Evolutionary conservation across 306 rosid species (phyloP).

Genomic region (Inga laurina): DNA sequence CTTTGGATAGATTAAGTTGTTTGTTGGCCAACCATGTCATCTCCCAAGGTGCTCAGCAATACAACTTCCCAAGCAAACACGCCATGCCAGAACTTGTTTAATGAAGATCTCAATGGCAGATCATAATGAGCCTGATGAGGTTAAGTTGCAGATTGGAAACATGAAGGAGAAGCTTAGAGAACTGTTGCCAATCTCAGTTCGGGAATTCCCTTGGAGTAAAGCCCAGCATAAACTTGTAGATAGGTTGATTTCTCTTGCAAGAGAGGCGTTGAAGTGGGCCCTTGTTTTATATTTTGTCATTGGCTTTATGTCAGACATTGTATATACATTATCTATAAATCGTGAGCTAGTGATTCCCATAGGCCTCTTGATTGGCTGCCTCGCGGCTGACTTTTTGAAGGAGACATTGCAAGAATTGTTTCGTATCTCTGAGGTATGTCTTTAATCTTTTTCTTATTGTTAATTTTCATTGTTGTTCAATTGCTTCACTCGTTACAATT

Average conservation of each 20-base stretch:
- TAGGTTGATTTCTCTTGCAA: conserved; percentile 28
- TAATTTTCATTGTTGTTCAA: background rate
- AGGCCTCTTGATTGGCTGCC: conserved; percentile 48
- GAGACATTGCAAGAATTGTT: conserved; percentile 45
- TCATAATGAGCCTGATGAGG: conserved; percentile 37
- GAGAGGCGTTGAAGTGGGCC: conserved; percentile 48
- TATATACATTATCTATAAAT: conserved; percentile 38
- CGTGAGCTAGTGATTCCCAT: conserved; percentile 42
- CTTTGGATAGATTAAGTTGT: conserved; percentile 36
- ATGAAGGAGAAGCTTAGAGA: conserved; percentile 38
- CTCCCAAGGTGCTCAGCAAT: conserved; percentile 28
- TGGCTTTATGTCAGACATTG: conserved; percentile 42
- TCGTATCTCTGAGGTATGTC: conserved; percentile 36
- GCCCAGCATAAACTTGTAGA: conserved; percentile 41
- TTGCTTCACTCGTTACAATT: background rate
- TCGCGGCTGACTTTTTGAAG: conserved; percentile 45
- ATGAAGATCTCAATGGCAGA: conserved; percentile 42
- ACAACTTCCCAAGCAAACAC: conserved; percentile 24
- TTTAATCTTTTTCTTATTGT: background rate
- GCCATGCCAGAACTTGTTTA: conserved; percentile 12
- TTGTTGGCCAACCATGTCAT: conserved; percentile 33
- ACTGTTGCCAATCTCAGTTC: conserved; percentile 39
- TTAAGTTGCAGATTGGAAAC: conserved; percentile 34
- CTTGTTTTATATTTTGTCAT: conserved; percentile 38
- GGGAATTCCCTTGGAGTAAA: conserved; percentile 50